phyloP scores from a whole-genome alignment of 2,329 filamentous ascomycete genomes.

The Calonectria honghensis region DNA sequence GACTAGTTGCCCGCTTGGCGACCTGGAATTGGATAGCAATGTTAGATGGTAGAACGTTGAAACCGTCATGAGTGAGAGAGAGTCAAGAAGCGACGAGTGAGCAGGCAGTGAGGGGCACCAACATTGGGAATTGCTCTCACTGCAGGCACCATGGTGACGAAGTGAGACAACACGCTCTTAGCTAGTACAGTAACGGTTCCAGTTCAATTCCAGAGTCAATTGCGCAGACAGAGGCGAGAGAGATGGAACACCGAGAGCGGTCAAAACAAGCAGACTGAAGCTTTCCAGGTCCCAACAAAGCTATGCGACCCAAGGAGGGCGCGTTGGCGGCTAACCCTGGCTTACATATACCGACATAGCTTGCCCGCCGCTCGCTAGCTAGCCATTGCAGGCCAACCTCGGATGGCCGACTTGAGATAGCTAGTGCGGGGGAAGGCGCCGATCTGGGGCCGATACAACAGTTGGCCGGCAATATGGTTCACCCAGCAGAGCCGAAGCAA shows the following conservation, averaged over 20 bases:
- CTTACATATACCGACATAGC: slow-evolving; percentile 34
- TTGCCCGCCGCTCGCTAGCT: slow-evolving; percentile 6
- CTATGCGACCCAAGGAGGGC: neutral
- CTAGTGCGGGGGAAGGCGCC: slow-evolving; percentile 39
- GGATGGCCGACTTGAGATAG: slow-evolving; percentile 37
- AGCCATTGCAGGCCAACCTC: slow-evolving; percentile 31
- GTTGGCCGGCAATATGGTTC: slow-evolving; percentile 5
- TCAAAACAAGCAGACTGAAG: slow-evolving; percentile 1
- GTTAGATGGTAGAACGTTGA: slow-evolving; percentile 22
- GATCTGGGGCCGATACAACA: slow-evolving; percentile 38
- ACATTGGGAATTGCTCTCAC: slow-evolving; percentile 61
- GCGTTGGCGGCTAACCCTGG: slow-evolving; percentile 27
- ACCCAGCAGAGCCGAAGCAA: slow-evolving; percentile 7
- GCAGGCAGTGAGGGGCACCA: slow-evolving; percentile 38
- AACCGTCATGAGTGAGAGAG: neutral
- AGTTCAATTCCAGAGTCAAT: neutral
- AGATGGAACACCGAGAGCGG: slow-evolving; percentile 8
- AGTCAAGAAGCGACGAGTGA: neutral
- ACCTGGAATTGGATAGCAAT: slow-evolving; percentile 62
- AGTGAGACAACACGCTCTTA: slow-evolving; percentile 1
- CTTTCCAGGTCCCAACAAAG: slow-evolving; percentile 17
- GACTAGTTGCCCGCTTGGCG: slow-evolving; percentile 79
- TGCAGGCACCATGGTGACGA: slow-evolving; percentile 53
- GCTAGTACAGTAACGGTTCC: neutral
- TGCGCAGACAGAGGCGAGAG: neutral